phyloP scores from a whole-genome alignment of 2,329 filamentous ascomycete genomes.

The Venturia oleaginea region DNA sequence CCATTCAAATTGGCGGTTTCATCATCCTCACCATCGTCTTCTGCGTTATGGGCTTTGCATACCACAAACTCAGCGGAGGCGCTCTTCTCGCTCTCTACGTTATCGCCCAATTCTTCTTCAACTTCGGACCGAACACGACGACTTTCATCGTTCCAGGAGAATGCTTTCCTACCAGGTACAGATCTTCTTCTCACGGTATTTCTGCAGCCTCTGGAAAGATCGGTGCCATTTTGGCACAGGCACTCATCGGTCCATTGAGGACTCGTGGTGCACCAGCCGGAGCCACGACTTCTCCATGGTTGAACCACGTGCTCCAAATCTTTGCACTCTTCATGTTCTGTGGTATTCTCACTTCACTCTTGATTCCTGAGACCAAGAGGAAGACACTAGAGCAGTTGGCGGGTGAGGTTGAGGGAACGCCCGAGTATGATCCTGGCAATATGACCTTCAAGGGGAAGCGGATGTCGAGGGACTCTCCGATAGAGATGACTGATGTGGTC shows the following conservation, averaged over 20 bases:
- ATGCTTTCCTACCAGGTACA: slow-evolving; percentile 42
- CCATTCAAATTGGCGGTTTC: slow-evolving; percentile 57
- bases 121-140: slow-evolving; percentile 42
- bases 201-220: slow-evolving; percentile 41
- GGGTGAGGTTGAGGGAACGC: slow-evolving; percentile 42
- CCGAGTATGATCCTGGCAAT: slow-evolving; percentile 9
- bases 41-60: slow-evolving; percentile 41
- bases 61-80: slow-evolving; percentile 32
- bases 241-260: slow-evolving; percentile 40
- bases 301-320: slow-evolving; percentile 67
- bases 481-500: neutral
- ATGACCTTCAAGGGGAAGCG: neutral
- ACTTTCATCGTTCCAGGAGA: slow-evolving; percentile 45
- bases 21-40: slow-evolving; percentile 39
- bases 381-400: slow-evolving; percentile 63
- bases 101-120: slow-evolving; percentile 44
- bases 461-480: neutral
- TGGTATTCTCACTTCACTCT: slow-evolving; percentile 56
- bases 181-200: slow-evolving; percentile 39
- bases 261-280: slow-evolving; percentile 40
- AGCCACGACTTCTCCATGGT: slow-evolving; percentile 44
- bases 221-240: slow-evolving; percentile 41
- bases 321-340: slow-evolving; percentile 74
- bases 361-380: slow-evolving; percentile 72
- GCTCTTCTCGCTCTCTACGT: slow-evolving; percentile 39